Conservation (phyloP, 257 asterid species). For the Eustoma russellianum region DNA sequence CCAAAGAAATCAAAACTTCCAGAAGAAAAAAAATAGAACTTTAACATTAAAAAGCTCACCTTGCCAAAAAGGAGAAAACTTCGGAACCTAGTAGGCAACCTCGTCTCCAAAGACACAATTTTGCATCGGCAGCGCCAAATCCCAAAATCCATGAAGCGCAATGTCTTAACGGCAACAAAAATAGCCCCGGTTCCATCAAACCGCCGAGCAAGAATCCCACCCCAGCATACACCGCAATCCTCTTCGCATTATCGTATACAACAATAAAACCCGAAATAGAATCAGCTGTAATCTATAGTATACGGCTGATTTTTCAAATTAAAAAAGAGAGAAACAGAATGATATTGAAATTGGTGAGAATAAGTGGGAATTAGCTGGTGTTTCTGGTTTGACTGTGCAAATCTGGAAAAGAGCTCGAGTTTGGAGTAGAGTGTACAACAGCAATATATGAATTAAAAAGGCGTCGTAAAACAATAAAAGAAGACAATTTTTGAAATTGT, state of each 20-base stretch:
- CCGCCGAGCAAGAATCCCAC: conserved; percentile 39
- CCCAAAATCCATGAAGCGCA: conserved; percentile 84
- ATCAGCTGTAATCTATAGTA: conserved; percentile 1
- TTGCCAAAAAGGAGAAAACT: conserved; percentile 24
- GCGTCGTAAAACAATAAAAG: neutral
- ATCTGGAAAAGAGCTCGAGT: conserved; percentile 5
- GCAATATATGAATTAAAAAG: neutral
- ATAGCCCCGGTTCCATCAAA: conserved; percentile 58
- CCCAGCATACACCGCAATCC: conserved; percentile 25
- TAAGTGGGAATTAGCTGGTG: neutral
- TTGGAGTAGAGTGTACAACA: conserved; percentile 4
- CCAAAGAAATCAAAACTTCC: neutral
- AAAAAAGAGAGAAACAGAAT: conserved; percentile 1
- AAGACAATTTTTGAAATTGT: no score
- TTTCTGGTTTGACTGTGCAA: conserved; percentile 15
- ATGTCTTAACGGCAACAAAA: conserved; percentile 21
- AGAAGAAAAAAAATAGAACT: neutral
- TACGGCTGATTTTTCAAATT: conserved; percentile 1
- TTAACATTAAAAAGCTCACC: conserved; percentile 20
- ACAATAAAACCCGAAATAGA: conserved; percentile 2
- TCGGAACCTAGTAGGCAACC: conserved; percentile 33
- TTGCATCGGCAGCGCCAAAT: conserved; percentile 59
- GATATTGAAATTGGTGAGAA: neutral
- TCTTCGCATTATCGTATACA: conserved; percentile 40
- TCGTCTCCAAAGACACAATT: conserved; percentile 29